A percentile compares a stretch with the other conserved stretches of the same genome.
Conservation (phyloP, 2,329 filamentous ascomycete genomes). For the Aspergillus versicolor region DNA sequence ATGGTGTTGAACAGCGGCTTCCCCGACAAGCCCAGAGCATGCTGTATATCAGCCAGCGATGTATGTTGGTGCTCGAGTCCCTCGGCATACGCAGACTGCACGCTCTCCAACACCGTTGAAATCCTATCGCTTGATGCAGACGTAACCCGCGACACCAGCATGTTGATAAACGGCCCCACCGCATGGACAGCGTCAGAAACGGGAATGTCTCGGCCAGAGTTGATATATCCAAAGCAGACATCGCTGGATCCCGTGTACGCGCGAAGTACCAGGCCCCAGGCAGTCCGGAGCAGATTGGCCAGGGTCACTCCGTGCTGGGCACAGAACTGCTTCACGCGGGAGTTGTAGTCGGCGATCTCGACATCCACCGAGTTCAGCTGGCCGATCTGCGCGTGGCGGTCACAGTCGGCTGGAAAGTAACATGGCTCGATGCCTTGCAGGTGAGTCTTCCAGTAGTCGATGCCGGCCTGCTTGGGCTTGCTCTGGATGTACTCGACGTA, state of each 20-base stretch:
- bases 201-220: constrained; percentile 3
- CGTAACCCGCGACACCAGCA: constrained; percentile 4
- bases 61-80: constrained; percentile 2
- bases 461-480: neutral
- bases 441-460: constrained; percentile 1
- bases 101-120: neutral
- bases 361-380: neutral
- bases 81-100: constrained; percentile 2
- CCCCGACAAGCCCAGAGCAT: neutral
- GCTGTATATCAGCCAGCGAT: constrained; percentile 9
- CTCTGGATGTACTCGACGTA: constrained; percentile 5
- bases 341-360: neutral
- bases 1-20: constrained; percentile 5
- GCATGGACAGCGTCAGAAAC: neutral
- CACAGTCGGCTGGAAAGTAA: neutral
- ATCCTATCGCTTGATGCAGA: neutral
- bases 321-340: neutral
- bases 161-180: constrained; percentile 6
- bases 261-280: constrained; percentile 2
- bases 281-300: constrained; percentile 4
- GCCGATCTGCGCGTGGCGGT: neutral
- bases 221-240: constrained; percentile 3
- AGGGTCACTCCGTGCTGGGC: constrained; percentile 1
- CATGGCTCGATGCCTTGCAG: constrained; percentile 1
- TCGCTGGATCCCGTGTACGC: constrained; percentile 1